Evolutionary conservation across 2,329 filamentous ascomycete genomes (phyloP).

Genomic region (Aspergillus piperis): DNA sequence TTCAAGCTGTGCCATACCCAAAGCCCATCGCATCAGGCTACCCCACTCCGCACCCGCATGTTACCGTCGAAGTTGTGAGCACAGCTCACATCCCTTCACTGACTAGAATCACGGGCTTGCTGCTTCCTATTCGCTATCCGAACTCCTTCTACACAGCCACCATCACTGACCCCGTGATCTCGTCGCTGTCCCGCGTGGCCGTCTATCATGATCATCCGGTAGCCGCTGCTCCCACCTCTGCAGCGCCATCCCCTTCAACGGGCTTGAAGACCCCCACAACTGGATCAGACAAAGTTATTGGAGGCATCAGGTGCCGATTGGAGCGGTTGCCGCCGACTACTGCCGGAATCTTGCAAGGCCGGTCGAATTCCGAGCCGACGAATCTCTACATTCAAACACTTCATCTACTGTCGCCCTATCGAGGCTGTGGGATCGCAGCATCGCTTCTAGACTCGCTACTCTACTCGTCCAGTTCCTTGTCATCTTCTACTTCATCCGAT

Average conservation of each 20-base stretch:
- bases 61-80: slow-evolving; percentile 56
- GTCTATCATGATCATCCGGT: slow-evolving; percentile 55
- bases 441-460: slow-evolving; percentile 53
- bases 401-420: slow-evolving; percentile 61
- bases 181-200: slow-evolving; percentile 60
- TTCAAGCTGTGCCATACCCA: slow-evolving; percentile 33
- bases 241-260: slow-evolving; percentile 13
- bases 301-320: slow-evolving; percentile 51
- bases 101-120: slow-evolving; percentile 58
- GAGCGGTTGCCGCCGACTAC: slow-evolving; percentile 35
- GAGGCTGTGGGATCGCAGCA: slow-evolving; percentile 58
- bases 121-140: slow-evolving; percentile 64
- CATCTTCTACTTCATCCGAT: slow-evolving; percentile 9
- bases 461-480: slow-evolving; percentile 19
- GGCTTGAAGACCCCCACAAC: slow-evolving; percentile 19
- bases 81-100: slow-evolving; percentile 57
- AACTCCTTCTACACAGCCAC: slow-evolving; percentile 63
- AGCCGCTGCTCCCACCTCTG: slow-evolving; percentile 24
- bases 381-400: slow-evolving; percentile 65
- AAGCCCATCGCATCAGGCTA: slow-evolving; percentile 29
- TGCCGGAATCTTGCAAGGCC: slow-evolving; percentile 10
- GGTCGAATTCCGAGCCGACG: slow-evolving; percentile 23
- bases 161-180: slow-evolving; percentile 55
- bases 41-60: slow-evolving; percentile 48
- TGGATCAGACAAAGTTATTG: slow-evolving; percentile 48